Conservation (phyloP, 2,329 filamentous ascomycete genomes). For the Monilinia fructigena region DNA sequence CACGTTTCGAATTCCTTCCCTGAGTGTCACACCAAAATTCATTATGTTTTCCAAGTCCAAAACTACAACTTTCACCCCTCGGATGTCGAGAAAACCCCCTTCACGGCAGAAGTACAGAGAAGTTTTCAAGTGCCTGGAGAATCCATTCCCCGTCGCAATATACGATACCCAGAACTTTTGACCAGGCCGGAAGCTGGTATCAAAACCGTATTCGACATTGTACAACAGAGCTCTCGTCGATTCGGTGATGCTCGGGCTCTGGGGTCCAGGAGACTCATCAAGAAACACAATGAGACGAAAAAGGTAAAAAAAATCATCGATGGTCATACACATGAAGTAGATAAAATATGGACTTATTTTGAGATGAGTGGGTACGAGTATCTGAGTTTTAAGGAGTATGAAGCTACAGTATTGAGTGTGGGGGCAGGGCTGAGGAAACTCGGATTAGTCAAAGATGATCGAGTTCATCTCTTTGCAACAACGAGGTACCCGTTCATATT, state of each 20-base stretch:
- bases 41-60: slow-evolving; percentile 13
- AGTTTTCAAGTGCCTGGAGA: slow-evolving; percentile 58
- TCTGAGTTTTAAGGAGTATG: slow-evolving; percentile 75
- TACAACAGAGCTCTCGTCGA: slow-evolving; percentile 64
- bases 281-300: slow-evolving; percentile 79
- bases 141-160: slow-evolving; percentile 62
- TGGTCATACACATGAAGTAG: slow-evolving; percentile 73
- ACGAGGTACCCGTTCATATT: slow-evolving; percentile 45
- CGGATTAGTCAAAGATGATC: slow-evolving; percentile 66
- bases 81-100: slow-evolving; percentile 47
- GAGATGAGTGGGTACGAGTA: slow-evolving; percentile 79
- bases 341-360: slow-evolving; percentile 88
- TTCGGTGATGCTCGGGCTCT: slow-evolving; percentile 65
- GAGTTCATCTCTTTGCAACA: slow-evolving; percentile 76
- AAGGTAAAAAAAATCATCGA: slow-evolving; percentile 87
- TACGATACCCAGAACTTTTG: slow-evolving; percentile 48
- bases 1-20: not conserved
- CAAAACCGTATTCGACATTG: slow-evolving; percentile 72
- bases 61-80: slow-evolving; percentile 22
- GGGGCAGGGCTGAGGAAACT: slow-evolving; percentile 71
- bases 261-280: slow-evolving; percentile 70
- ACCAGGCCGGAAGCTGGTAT: slow-evolving; percentile 43
- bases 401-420: slow-evolving; percentile 64
- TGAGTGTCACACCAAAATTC: not conserved
- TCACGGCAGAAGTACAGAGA: slow-evolving; percentile 58